Evolutionary conservation across 257 asterid genomes (phyloP).

Genomic region (Orobanche coerulescens): DNA sequence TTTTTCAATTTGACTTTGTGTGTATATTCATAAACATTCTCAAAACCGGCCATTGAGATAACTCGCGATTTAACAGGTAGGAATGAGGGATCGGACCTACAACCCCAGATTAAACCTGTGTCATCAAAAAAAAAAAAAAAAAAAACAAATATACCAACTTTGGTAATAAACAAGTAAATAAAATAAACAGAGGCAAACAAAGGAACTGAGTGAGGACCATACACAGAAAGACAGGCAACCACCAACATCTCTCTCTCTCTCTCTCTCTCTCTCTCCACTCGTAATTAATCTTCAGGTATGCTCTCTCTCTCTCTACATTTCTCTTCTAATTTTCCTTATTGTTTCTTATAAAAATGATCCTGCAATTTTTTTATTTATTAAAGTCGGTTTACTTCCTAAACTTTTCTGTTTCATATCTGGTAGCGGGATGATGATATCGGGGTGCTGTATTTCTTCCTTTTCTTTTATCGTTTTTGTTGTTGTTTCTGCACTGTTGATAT

Average conservation of each 20-base stretch:
- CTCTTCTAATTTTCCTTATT: background rate
- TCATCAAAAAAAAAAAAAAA: too few relatives aligned
- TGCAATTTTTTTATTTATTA: slow-evolving; percentile 14
- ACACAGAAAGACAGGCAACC: too few relatives aligned
- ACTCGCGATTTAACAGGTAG: too few relatives aligned
- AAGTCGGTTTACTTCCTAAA: background rate
- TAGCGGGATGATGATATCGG: slow-evolving; percentile 8
- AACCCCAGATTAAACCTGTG: too few relatives aligned
- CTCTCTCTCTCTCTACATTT: slow-evolving; percentile 22
- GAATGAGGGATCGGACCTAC: too few relatives aligned
- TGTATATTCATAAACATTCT: too few relatives aligned
- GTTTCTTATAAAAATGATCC: background rate
- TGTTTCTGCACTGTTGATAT: background rate
- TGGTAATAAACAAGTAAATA: too few relatives aligned
- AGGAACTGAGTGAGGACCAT: too few relatives aligned
- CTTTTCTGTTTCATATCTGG: background rate
- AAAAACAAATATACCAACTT: too few relatives aligned
- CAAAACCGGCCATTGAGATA: too few relatives aligned
- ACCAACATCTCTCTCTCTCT: slow-evolving; percentile 17
- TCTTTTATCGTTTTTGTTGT: slow-evolving; percentile 4
- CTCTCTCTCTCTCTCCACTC: slow-evolving; percentile 37
- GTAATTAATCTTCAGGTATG: slow-evolving; percentile 29
- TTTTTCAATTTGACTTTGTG: too few relatives aligned
- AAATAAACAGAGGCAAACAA: too few relatives aligned
- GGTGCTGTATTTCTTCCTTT: background rate